These are phyloP conservation scores for Radiomyces spectabilis DNA, from an alignment of 192 early-diverging fungal species.

Conservation along the genomic window DNA sequence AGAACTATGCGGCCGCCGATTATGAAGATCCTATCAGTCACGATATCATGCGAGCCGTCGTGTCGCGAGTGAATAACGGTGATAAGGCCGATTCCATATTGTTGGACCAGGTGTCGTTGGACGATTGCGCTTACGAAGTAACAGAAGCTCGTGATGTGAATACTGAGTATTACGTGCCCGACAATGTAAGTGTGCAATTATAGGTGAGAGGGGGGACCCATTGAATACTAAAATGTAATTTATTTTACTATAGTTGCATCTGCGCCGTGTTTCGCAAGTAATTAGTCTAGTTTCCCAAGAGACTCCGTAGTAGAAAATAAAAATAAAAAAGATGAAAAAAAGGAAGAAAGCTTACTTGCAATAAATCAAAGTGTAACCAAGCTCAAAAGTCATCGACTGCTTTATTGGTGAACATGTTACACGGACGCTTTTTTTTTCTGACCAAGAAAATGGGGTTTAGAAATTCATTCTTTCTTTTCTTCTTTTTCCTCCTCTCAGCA, in stretches of 20 bases:
- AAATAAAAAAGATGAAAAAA: too few relatives aligned
- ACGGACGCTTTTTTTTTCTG: background rate
- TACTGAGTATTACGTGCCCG: constrained; percentile 31
- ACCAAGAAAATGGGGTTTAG: background rate
- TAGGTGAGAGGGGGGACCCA: background rate
- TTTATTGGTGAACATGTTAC: too few relatives aligned
- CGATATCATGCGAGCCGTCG: constrained; percentile 84
- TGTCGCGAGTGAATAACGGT: constrained; percentile 66
- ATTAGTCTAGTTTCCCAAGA: constrained; percentile 1
- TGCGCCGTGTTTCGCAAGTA: constrained; percentile 8
- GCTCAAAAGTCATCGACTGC: too few relatives aligned
- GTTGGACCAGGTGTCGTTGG: constrained; percentile 65
- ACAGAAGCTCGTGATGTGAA: constrained; percentile 36
- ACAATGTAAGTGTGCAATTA: constrained; percentile 19
- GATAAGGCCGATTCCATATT: constrained; percentile 85
- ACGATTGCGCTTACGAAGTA: constrained; percentile 47
- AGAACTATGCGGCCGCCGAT: constrained; percentile 90
- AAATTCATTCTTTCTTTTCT: constrained; percentile 1
- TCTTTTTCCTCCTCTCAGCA: background rate
- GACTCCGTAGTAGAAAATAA: background rate
- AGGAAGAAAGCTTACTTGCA: too few relatives aligned
- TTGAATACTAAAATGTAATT: background rate
- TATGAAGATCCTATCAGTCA: constrained; percentile 88
- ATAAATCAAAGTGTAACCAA: too few relatives aligned
- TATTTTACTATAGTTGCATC: constrained; percentile 1